A percentile compares a stretch with the other conserved stretches of the same genome.
These are phyloP conservation scores for Nelumbo lutea DNA, from an alignment of 164 flowering plant genomes.

Conservation along the genomic window DNA sequence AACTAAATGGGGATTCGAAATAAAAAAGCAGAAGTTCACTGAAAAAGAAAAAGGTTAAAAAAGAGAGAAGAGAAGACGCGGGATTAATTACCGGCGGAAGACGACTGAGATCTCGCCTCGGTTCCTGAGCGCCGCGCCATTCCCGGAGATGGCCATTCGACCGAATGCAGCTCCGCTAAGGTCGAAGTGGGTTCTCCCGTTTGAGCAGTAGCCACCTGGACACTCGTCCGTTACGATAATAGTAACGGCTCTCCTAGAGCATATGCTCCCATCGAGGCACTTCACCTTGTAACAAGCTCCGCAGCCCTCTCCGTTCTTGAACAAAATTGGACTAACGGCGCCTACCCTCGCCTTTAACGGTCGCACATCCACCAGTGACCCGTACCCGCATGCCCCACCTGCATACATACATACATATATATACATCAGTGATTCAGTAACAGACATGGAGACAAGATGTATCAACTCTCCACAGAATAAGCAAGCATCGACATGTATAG, in stretches of 20 bases:
- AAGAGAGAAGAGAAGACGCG: neutral
- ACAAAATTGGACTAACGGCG: conserved; percentile 86
- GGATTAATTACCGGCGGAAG: conserved; percentile 49
- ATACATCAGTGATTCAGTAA: too few relatives aligned
- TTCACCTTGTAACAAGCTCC: conserved; percentile 94
- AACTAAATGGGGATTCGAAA: too few relatives aligned
- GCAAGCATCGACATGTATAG: too few relatives aligned
- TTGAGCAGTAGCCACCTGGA: conserved; percentile 73
- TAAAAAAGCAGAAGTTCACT: conserved; percentile 1
- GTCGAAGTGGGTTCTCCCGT: conserved; percentile 72
- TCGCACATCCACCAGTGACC: conserved; percentile 78
- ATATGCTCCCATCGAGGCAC: conserved; percentile 65
- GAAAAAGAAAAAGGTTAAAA: neutral
- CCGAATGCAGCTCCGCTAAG: conserved; percentile 94
- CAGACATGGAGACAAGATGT: neutral
- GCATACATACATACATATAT: conserved; percentile 10
- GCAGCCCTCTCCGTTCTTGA: conserved; percentile 84
- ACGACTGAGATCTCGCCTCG: conserved; percentile 72
- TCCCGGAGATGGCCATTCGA: conserved; percentile 74
- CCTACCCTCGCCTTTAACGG: conserved; percentile 80
- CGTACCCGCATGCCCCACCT: conserved; percentile 99
- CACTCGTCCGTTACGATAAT: conserved; percentile 89
- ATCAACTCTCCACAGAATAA: too few relatives aligned
- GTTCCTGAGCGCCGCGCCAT: conserved; percentile 52
- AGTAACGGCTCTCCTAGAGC: conserved; percentile 83